Evolutionary conservation across 208 protist species (phyloP), one percentile per base, ranked within the genome.

Genomic region (Acanthamoeba divionensis): DNA sequence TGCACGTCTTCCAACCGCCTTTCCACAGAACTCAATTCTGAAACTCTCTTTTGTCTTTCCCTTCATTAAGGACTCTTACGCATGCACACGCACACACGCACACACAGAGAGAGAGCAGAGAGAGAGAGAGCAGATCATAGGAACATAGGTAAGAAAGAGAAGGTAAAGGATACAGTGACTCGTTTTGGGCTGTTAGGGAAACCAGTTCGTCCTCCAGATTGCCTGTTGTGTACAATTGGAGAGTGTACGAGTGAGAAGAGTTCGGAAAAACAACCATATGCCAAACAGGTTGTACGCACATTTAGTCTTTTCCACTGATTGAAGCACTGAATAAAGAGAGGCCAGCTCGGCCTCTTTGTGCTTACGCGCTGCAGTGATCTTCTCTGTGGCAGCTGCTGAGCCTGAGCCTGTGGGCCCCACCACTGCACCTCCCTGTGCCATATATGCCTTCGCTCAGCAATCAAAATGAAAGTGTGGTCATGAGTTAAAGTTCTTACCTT

Each of bases 151-250:
- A n/a, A n/a, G n/a, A n/a, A n/a, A n/a, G n/a, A 60, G n/a, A 60
- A 60, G 18, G 18, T 24, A 60, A 60, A 60, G 52, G 73, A 12
- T 26, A 57, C 48, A 83, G 50, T 2, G 73, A 29, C 21, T 83
- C 73, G 73, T 83, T 83, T 7, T 45, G 38, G 31, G 73, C 67
- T 13, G 73, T 83, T 5, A 83, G 73, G n/a, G 73, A 45, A 15
- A 83, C 73, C 50, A 83, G 47, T 38, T 83, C 73, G 26, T 83
- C 73, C 73, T 83, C 73, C 47, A 83, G n/a, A 12, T 54, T 7
- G 13, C 18, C 73, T 83, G 21, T 4, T 36, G 44, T 50, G 33
- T 50, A 21, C 5, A 38, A 50, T 1, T 29, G 33, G 3, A 45
- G 18, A 31, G n/a, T 67, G 3, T 33, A 2, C 3, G 18, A 67